These are phyloP conservation scores for Trypanosoma cruzi DNA, from an alignment of 208 protist species.

Conservation along the genomic window DNA sequence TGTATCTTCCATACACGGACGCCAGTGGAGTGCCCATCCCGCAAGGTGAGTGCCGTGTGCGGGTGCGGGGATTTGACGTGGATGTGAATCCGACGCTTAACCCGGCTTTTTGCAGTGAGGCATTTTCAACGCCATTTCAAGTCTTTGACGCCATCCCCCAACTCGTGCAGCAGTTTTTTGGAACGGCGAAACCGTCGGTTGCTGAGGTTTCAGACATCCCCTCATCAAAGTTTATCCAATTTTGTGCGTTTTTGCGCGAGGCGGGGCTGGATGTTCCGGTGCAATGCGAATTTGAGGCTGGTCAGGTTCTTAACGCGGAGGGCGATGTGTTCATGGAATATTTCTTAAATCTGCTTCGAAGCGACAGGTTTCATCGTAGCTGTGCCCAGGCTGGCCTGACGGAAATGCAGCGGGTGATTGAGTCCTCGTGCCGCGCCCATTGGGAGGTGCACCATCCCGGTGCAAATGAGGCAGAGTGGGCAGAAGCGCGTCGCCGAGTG, in stretches of 20 bases:
- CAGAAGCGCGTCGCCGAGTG: conserved; percentile 53
- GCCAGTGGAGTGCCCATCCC: conserved; percentile 43
- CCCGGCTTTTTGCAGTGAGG: conserved; percentile 50
- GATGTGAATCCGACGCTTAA: conserved; percentile 29
- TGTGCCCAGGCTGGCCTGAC: conserved; percentile 56
- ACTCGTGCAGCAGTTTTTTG: conserved; percentile 64
- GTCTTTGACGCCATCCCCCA: conserved; percentile 77
- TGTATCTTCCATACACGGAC: conserved; percentile 72
- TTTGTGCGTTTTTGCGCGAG: conserved; percentile 72
- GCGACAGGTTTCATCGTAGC: conserved; percentile 47
- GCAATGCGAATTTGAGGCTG: conserved; percentile 71
- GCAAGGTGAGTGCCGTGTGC: conserved; percentile 77
- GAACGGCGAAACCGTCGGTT: neutral
- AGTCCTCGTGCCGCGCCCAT: conserved; percentile 60
- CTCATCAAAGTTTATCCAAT: conserved; percentile 58
- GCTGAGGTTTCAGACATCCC: conserved; percentile 17
- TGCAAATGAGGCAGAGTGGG: conserved; percentile 81
- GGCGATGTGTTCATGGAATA: conserved; percentile 53
- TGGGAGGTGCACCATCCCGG: conserved; percentile 82
- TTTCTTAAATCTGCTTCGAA: conserved; percentile 45
- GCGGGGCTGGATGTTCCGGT: conserved; percentile 78
- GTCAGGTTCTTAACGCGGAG: conserved; percentile 64
- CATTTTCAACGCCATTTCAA: conserved; percentile 53
- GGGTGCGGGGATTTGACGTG: conserved; percentile 69
- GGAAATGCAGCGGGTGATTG: conserved; percentile 47